Base-by-base conservation (phyloP, 2,329 filamentous ascomycete species). In the Alternaria novae-zelandiae region DNA sequence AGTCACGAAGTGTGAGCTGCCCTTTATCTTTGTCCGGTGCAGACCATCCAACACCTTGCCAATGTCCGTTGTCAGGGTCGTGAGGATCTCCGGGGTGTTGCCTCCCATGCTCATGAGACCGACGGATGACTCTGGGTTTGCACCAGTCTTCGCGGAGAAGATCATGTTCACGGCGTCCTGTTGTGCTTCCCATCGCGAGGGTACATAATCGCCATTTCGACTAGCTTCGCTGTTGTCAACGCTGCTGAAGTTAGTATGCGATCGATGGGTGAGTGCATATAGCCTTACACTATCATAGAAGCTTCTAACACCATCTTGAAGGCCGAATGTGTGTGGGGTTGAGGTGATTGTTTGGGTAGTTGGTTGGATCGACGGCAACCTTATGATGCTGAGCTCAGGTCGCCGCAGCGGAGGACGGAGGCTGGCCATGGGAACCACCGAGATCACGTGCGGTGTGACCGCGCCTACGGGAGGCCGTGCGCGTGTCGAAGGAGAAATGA, bases 201-300 rank as follows among this genome's bases (percentile, higher is more conserved):
- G 95, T 78, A 89, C 85, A 79, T 91, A 91, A 82, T 99, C 96
- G 79, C 96, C 96, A 83, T 99, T 99, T 80, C 96, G 90, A 86
- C 93, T 97, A 85, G 92, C 94, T 86, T 99, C 96, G 86, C 94
- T 97, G 87, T 98, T 99, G 88, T 99, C 96, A 78, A 98, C 93
- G 81, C 89, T 90, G 73, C 70, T 49, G 61, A 47, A 26, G 62
- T 78, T 66, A 78, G 70, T 62, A 56, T 50, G 57, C 23, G 56
- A 59, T 58, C 55, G 26, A 32, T 26, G 59, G 54, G 12, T 76
- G 68, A 74, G 73, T 61, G 56, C 30, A n/a, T 11, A 8, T 2
- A 41, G 9, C 28, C 80, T 23, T 78, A 85, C 87, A 98, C 90
- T 82, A 99, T 93, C 94, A 99, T 98, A 68, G 97, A 96, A 85